Conservation (phyloP, 768 basidiomycete genomes). For the Lepiota venenata region DNA sequence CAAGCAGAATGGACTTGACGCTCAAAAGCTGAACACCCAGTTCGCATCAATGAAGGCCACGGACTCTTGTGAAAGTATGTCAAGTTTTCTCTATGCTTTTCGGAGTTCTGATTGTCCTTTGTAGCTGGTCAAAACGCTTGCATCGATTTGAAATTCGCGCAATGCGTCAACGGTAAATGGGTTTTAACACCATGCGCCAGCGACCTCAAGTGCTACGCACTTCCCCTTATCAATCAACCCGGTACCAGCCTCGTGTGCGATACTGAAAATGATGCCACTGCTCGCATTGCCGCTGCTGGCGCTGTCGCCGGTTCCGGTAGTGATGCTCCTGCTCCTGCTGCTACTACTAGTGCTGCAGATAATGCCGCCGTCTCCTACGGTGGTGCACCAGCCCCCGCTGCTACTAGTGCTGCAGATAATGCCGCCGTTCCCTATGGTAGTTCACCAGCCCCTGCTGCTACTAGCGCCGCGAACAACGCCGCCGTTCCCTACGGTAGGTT, state of each 20-base stretch:
- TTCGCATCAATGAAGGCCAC: conserved; percentile 40
- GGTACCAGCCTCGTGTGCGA: conserved; percentile 47
- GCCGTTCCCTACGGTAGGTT: neutral
- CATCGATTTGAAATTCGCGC: conserved; percentile 36
- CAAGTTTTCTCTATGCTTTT: neutral
- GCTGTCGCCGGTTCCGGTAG: no score
- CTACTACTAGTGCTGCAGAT: no score
- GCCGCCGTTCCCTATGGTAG: conserved; percentile 25
- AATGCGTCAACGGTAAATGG: conserved; percentile 41
- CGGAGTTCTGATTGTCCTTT: neutral
- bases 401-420: conserved; percentile 42
- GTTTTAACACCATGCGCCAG: conserved; percentile 29
- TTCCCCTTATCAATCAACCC: conserved; percentile 44
- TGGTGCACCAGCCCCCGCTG: no score
- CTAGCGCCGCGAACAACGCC: conserved; percentile 4
- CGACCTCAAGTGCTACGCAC: conserved; percentile 39
- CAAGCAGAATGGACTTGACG: conserved; percentile 45
- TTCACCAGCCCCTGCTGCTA: neutral
- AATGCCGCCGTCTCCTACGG: no score
- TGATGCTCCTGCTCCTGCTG: no score
- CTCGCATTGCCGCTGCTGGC: conserved; percentile 39
- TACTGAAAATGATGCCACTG: conserved; percentile 31
- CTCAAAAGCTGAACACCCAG: conserved; percentile 45
- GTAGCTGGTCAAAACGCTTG: conserved; percentile 37
- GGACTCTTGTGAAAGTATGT: conserved; percentile 46